These are phyloP conservation scores for Apiospora kogelbergensis DNA, from an alignment of 2,329 filamentous ascomycete species.

Conservation along the genomic window DNA sequence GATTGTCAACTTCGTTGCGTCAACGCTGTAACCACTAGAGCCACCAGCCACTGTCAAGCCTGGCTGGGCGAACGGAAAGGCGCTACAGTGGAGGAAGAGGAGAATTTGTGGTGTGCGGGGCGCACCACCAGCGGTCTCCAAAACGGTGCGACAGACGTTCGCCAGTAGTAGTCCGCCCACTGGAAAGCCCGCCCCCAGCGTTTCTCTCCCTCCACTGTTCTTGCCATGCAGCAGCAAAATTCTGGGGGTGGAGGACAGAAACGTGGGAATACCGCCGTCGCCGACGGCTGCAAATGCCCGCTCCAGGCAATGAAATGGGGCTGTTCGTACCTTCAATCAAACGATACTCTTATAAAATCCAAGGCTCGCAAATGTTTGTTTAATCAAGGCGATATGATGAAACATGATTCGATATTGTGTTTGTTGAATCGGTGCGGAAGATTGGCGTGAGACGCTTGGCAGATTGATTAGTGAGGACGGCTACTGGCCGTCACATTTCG, in stretches of 20 bases:
- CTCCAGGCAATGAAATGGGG: too few species aligned
- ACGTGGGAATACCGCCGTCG: not conserved
- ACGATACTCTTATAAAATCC: not conserved
- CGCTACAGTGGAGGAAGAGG: not conserved
- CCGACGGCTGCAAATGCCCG: not conserved
- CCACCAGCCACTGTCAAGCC: not conserved
- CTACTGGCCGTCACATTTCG: not conserved
- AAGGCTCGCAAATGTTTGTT: not conserved
- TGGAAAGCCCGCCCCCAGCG: not conserved
- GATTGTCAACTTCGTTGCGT: not conserved
- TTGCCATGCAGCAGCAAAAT: not conserved
- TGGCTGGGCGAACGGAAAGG: not conserved
- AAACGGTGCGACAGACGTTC: not conserved
- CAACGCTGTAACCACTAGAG: not conserved
- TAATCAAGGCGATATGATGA: not conserved
- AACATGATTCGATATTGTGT: not conserved
- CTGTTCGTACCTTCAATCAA: not conserved
- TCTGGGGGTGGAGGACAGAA: constrained; percentile 4
- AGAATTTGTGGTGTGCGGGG: not conserved
- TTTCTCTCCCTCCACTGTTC: not conserved
- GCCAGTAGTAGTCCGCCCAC: too few species aligned
- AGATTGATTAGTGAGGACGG: not conserved
- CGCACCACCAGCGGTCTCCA: not conserved
- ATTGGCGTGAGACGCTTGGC: constrained; percentile 4
- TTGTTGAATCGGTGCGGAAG: not conserved